Evolutionary conservation across 495 filamentous ascomycete genomes (phyloP).

Genomic region (Hypoxylon lenormandii): DNA sequence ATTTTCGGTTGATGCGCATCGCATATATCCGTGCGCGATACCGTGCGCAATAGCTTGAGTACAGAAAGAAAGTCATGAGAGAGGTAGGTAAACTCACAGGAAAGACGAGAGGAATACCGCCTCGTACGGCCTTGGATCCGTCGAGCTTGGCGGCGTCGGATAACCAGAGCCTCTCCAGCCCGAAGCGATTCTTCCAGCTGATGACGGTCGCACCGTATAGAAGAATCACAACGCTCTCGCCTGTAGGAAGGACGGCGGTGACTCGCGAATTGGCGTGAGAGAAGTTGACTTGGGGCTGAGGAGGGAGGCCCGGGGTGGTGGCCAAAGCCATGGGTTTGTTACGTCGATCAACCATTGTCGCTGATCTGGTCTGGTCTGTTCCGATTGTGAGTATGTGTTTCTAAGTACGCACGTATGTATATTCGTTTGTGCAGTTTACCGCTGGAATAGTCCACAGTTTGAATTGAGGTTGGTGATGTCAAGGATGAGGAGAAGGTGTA

Average conservation of each 20-base stretch:
- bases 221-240: slow-evolving; percentile 85
- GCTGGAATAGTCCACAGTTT: not conserved
- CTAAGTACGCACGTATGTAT: no score
- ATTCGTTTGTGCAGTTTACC: not conserved
- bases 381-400: not conserved
- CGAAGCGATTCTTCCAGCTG: slow-evolving; percentile 85
- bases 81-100: slow-evolving; percentile 70
- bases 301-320: slow-evolving; percentile 71
- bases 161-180: slow-evolving; percentile 88
- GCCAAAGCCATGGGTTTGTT: slow-evolving; percentile 85
- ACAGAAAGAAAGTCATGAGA: slow-evolving; percentile 1
- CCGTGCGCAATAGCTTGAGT: no score
- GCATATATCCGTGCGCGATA: no score
- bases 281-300: slow-evolving; percentile 76
- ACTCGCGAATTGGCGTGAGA: slow-evolving; percentile 72
- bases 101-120: slow-evolving; percentile 93
- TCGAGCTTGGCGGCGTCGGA: slow-evolving; percentile 77
- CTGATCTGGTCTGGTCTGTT: slow-evolving; percentile 14
- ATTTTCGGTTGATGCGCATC: no score
- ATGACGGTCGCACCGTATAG: slow-evolving; percentile 92
- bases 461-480: slow-evolving; percentile 2
- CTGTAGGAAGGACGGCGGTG: slow-evolving; percentile 79
- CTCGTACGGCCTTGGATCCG: slow-evolving; percentile 71
- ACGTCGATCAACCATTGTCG: slow-evolving; percentile 79
- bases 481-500: slow-evolving; percentile 1